These are phyloP conservation scores for Russula sp. DNA, from an alignment of 768 basidiomycete species.

Conservation along the genomic window DNA sequence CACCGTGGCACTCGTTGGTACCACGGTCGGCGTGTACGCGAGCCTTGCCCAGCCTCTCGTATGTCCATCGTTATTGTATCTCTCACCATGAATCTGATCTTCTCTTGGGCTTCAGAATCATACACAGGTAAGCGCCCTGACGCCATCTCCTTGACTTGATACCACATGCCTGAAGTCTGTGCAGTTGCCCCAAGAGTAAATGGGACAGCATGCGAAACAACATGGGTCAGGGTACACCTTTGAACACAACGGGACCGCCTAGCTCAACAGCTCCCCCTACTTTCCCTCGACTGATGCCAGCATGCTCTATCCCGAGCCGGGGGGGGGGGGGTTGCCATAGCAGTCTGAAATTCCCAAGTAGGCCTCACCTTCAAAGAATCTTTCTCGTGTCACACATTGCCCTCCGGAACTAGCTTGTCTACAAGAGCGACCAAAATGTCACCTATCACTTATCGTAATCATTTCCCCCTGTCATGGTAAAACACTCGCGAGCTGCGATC, in stretches of 20 bases:
- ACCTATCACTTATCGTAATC: constrained; percentile 43
- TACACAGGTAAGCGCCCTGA: constrained; percentile 36
- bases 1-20: constrained; percentile 40
- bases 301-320: constrained; percentile 23
- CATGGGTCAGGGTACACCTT: constrained; percentile 36
- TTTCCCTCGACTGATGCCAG: constrained; percentile 22
- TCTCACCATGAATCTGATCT: neutral
- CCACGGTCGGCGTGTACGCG: constrained; percentile 41
- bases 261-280: constrained; percentile 25
- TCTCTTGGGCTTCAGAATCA: constrained; percentile 41
- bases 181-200: constrained; percentile 37
- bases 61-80: neutral
- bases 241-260: neutral
- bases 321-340: constrained; percentile 31
- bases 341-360: constrained; percentile 44
- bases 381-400: neutral
- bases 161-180: neutral
- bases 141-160: neutral
- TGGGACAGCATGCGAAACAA: constrained; percentile 28
- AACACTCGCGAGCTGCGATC: neutral
- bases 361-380: neutral
- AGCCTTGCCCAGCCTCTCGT: constrained; percentile 47
- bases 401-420: constrained; percentile 31
- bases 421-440: constrained; percentile 39
- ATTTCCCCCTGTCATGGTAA: neutral